Base-by-base conservation (phyloP, 371 early-diverging fungal genomes). In the Mortierella sp. region DNA sequence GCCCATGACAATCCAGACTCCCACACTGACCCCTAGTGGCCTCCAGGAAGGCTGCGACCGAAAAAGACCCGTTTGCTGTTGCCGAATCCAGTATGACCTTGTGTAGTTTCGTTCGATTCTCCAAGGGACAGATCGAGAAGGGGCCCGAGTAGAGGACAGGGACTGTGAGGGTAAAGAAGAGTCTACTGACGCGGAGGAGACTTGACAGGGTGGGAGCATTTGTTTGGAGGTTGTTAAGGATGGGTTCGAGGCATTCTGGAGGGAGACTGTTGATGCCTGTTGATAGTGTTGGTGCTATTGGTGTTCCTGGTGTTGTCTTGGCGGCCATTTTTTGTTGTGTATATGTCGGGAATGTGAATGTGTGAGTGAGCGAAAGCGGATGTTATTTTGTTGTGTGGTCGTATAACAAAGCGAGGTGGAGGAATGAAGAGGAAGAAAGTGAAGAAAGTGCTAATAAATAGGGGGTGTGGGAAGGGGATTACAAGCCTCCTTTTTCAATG, bases 81-180 rank as follows among this genome's bases (percentile, higher is more conserved):
- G 42, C 63, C 1, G 82, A 81, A 24, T 65, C 70, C n/a, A 81
- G 74, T 19, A 78, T 72, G 21, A 74, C 63, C 26, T 70, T 50
- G 44, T 68, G 31, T 0, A 77, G 52, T n/a, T 70, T 60, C 5
- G 71, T 6, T 58, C 31, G 26, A 54, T 14, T 31, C 11, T 8
- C 31, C 24, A 1, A 3, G 34, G 63, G 45, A 44, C 78, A 74
- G 42, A 42, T 3, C 0, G 70, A 26, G 38, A 81, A 77, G 1
- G 81, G 78, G 26, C 77, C 72, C 1, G 77, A 28, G 9, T 81
- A 81, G 24, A 81, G 60, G 44, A 81, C 52, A 2, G 74, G 74
- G 44, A 81, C 28, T n/a, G 63, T 50, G 19, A 70, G 34, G 13
- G 70, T 11, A 45, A 81, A 78, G 47, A 81, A 45, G 24, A 58